phyloP scores from a whole-genome alignment of 495 filamentous ascomycete genomes.

The Hyphodiscus hymeniophilus region DNA sequence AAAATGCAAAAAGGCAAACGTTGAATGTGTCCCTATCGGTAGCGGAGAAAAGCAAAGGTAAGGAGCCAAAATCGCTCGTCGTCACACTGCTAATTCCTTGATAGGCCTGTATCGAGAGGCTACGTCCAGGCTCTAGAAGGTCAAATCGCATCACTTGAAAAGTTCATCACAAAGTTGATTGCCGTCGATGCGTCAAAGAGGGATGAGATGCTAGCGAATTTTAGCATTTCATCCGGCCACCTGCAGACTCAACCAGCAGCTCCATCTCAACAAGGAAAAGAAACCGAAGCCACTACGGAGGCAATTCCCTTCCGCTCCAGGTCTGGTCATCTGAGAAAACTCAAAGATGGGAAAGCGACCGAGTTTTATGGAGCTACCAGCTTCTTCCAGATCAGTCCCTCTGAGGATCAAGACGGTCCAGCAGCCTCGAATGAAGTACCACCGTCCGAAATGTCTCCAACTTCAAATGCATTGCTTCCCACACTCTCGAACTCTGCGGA shows the following conservation, averaged over 20 bases:
- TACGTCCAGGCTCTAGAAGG: conserved; percentile 26
- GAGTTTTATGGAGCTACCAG: conserved; percentile 27
- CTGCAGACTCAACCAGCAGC: neutral
- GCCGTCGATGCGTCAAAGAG: conserved; percentile 15
- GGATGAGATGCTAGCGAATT: conserved; percentile 20
- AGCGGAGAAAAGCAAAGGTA: conserved; percentile 24
- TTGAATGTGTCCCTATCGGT: conserved; percentile 22
- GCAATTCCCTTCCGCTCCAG: conserved; percentile 12
- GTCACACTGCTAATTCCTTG: neutral
- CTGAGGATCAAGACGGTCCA: conserved; percentile 7
- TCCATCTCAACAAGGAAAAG: neutral
- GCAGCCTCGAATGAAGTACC: neutral
- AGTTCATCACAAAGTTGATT: conserved; percentile 24
- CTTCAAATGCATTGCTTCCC: neutral
- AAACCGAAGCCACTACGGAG: neutral
- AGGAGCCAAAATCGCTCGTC: neutral
- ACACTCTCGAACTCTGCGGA: neutral
- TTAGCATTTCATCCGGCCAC: conserved; percentile 7
- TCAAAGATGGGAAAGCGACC: conserved; percentile 20
- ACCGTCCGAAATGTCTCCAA: neutral
- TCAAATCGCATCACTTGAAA: conserved; percentile 24
- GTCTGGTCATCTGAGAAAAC: conserved; percentile 22
- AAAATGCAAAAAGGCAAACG: conserved; percentile 21
- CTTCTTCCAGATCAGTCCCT: conserved; percentile 25
- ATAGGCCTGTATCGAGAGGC: conserved; percentile 22